Conservation (phyloP, 2,329 filamentous ascomycete genomes). For the Colletotrichum theobromicola region DNA sequence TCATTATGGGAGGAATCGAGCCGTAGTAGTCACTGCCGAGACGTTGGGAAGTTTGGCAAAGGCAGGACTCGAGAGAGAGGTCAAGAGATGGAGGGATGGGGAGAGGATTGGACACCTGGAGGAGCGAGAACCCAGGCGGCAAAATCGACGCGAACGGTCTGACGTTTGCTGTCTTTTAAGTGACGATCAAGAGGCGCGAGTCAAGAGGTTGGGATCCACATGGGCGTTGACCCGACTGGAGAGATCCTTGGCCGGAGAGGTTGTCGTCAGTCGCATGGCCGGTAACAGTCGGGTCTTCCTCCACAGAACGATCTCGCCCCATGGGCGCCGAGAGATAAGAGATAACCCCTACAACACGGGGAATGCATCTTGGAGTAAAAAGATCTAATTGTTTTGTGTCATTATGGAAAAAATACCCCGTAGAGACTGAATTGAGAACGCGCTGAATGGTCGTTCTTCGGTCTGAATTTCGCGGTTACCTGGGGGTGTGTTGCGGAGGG, state of each 20-base stretch:
- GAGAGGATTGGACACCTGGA: background rate
- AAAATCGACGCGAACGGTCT: background rate
- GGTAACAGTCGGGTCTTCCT: constrained; percentile 6
- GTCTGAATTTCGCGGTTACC: background rate
- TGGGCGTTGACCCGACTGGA: background rate
- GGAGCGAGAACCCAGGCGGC: background rate
- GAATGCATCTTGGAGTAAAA: background rate
- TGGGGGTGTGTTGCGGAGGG: background rate
- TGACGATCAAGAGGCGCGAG: background rate
- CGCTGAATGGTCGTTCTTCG: constrained; percentile 5
- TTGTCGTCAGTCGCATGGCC: constrained; percentile 10
- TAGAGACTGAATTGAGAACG: background rate
- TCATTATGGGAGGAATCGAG: background rate
- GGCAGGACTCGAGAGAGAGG: background rate
- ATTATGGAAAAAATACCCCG: background rate
- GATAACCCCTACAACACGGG: constrained; percentile 6
- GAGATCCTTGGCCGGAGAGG: constrained; percentile 2
- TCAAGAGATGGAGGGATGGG: background rate
- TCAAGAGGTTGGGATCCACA: constrained; percentile 14
- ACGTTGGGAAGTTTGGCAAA: background rate
- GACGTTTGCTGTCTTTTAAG: constrained; percentile 10
- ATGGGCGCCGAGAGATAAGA: constrained; percentile 17
- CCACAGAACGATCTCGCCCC: constrained; percentile 20
- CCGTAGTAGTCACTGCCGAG: background rate
- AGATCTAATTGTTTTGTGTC: constrained; percentile 21